Evolutionary conservation across 2,329 filamentous ascomycete genomes (phyloP).

Genomic region (Huntiella abstrusa): DNA sequence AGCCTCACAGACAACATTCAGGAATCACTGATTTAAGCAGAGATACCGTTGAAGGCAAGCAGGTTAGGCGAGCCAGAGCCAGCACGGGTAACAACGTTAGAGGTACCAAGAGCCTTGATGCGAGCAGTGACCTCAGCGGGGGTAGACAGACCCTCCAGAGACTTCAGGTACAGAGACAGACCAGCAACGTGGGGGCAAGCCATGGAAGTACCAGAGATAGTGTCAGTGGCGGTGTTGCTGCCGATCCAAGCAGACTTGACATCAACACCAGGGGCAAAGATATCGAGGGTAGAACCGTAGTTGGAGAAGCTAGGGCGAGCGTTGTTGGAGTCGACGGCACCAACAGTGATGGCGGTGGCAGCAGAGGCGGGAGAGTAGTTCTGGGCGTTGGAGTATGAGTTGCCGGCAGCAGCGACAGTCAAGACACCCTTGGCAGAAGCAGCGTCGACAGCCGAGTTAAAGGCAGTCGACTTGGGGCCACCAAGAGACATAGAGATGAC

Average conservation of each 20-base stretch:
- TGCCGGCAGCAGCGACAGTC: constrained; percentile 36
- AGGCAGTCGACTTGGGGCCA: constrained; percentile 23
- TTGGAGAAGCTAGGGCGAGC: constrained; percentile 28
- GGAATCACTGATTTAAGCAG: neutral
- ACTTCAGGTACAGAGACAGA: constrained; percentile 27
- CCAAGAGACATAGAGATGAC: constrained; percentile 39
- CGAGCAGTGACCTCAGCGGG: constrained; percentile 29
- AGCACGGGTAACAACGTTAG: constrained; percentile 22
- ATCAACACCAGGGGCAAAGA: constrained; percentile 30
- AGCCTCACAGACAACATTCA: too few species aligned
- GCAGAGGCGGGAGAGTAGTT: constrained; percentile 29
- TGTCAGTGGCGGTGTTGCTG: constrained; percentile 18
- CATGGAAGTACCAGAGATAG: constrained; percentile 40
- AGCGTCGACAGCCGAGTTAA: constrained; percentile 30
- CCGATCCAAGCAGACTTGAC: constrained; percentile 29
- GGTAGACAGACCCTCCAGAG: constrained; percentile 22
- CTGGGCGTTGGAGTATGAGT: constrained; percentile 22
- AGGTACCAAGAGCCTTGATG: constrained; percentile 25
- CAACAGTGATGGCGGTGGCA: constrained; percentile 32
- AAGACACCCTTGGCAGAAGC: constrained; percentile 29
- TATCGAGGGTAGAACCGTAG: constrained; percentile 28
- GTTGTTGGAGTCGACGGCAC: constrained; percentile 24
- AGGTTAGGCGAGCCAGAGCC: constrained; percentile 29
- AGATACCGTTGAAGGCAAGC: constrained; percentile 34
- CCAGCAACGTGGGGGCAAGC: constrained; percentile 41